phyloP scores from a whole-genome alignment of 2,329 filamentous ascomycete species.

The Beauveria scarabaeidicola region DNA sequence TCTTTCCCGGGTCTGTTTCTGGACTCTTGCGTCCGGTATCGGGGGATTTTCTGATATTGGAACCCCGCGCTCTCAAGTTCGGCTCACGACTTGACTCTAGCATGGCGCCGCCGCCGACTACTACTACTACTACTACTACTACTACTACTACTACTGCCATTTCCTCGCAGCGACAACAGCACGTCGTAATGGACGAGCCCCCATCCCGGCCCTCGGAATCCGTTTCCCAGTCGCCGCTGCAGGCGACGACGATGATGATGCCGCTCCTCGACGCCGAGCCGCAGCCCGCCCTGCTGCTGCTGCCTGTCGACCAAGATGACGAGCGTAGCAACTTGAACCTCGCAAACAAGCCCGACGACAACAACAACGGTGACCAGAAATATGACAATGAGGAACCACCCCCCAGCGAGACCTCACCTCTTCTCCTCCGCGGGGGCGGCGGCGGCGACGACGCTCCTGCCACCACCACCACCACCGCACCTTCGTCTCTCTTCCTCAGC shows the following conservation, averaged over 20 bases:
- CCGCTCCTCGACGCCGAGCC: constrained; percentile 35
- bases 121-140: neutral
- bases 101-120: neutral
- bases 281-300: constrained; percentile 33
- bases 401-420: constrained; percentile 19
- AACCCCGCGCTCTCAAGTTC: too few relatives aligned
- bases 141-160: too few relatives aligned
- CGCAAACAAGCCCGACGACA: neutral
- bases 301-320: constrained; percentile 10
- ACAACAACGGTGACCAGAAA: neutral
- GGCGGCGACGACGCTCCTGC: neutral
- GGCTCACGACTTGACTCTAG: neutral
- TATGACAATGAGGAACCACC: neutral
- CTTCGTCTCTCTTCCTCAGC: constrained; percentile 29
- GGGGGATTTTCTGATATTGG: neutral
- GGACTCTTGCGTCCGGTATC: neutral
- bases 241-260: constrained; percentile 23
- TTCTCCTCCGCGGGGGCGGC: constrained; percentile 18
- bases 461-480: neutral
- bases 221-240: constrained; percentile 32
- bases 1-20: too few relatives aligned
- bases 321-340: neutral
- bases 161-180: neutral
- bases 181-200: neutral
- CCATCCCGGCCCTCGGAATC: constrained; percentile 14